These are phyloP conservation scores for Russula sp. DNA, from an alignment of 768 basidiomycete species.

Conservation along the genomic window DNA sequence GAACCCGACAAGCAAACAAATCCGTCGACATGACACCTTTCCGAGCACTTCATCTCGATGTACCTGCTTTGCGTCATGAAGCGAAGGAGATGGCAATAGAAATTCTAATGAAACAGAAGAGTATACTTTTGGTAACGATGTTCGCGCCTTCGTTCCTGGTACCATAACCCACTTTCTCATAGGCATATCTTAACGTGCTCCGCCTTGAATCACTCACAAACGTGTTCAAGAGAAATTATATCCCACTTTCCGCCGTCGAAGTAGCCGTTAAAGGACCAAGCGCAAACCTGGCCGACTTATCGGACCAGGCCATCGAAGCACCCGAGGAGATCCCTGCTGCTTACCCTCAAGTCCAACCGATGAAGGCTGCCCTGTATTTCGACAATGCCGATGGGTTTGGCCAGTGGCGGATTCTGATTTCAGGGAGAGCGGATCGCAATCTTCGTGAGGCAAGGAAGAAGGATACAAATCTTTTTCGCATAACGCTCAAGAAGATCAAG, in stretches of 20 bases:
- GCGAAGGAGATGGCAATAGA: conserved; percentile 26
- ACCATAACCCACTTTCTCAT: background rate
- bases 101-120: conserved; percentile 34
- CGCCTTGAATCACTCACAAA: conserved; percentile 13
- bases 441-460: conserved; percentile 48
- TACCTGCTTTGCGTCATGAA: conserved; percentile 34
- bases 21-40: conserved; percentile 36
- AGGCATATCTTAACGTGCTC: conserved; percentile 16
- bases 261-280: background rate
- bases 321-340: conserved; percentile 34
- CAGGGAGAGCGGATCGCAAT: conserved; percentile 48
- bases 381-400: conserved; percentile 60
- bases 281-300: background rate
- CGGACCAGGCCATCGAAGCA: background rate
- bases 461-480: conserved; percentile 47
- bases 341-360: conserved; percentile 51
- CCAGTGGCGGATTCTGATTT: conserved; percentile 59
- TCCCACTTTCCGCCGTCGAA: conserved; percentile 1
- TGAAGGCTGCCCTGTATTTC: conserved; percentile 60
- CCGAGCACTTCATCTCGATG: conserved; percentile 31
- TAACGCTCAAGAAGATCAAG: conserved; percentile 69
- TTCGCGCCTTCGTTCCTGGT: background rate
- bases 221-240: conserved; percentile 16
- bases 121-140: conserved; percentile 33
- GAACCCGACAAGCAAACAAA: conserved; percentile 16